Evolutionary conservation across 768 basidiomycete genomes (phyloP).

Genomic region (Austroboletus festivus): DNA sequence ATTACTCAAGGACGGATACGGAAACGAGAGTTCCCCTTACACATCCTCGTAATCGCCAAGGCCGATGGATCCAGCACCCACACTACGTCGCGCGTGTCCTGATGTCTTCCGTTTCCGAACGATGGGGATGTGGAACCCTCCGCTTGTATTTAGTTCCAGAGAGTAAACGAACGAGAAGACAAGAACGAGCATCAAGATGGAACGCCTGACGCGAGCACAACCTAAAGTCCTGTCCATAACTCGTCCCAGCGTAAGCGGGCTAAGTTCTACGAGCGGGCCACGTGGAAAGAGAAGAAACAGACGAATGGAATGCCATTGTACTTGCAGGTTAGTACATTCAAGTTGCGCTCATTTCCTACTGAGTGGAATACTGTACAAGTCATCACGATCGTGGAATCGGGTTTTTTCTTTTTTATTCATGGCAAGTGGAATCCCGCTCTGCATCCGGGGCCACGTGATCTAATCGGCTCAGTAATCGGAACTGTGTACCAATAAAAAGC

Average conservation of each 20-base stretch:
- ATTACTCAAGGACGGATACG: not conserved
- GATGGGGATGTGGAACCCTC: slow-evolving; percentile 27
- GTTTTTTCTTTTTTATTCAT: too few relatives aligned
- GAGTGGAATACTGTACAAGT: too few relatives aligned
- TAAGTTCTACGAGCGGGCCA: too few relatives aligned
- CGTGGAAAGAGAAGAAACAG: too few relatives aligned
- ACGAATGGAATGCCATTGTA: too few relatives aligned
- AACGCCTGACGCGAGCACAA: slow-evolving; percentile 2
- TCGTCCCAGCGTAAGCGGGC: not conserved
- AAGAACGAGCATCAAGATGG: slow-evolving; percentile 4
- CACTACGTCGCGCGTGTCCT: slow-evolving; percentile 7
- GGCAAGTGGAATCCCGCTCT: too few relatives aligned
- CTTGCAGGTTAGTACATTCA: too few relatives aligned
- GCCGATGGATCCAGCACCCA: slow-evolving; percentile 40
- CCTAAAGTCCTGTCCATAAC: slow-evolving; percentile 9
- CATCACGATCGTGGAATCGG: too few relatives aligned
- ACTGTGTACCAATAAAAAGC: too few relatives aligned
- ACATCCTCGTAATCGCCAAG: slow-evolving; percentile 62
- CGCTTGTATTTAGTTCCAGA: slow-evolving; percentile 5
- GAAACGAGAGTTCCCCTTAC: slow-evolving; percentile 36
- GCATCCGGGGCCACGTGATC: too few relatives aligned
- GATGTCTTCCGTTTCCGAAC: slow-evolving; percentile 1
- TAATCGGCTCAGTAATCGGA: too few relatives aligned
- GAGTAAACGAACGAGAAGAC: slow-evolving; percentile 1
- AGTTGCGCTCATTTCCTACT: too few relatives aligned